These are phyloP conservation scores for Rhizopogon vulgaris DNA, from an alignment of 768 basidiomycete species.

Conservation along the genomic window DNA sequence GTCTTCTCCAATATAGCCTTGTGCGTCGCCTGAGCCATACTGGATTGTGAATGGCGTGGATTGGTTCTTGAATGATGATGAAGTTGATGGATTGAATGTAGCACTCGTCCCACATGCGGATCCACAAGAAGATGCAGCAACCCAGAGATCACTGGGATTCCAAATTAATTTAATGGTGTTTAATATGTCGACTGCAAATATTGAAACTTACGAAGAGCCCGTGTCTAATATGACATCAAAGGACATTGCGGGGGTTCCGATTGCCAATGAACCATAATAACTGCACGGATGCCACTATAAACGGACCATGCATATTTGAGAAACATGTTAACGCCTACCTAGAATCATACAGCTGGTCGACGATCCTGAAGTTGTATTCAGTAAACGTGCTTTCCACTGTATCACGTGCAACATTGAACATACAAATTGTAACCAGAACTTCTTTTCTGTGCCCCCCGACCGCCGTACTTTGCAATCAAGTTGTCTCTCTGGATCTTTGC, in stretches of 20 bases:
- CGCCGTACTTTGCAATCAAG: slow-evolving; percentile 42
- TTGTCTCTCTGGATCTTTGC: slow-evolving; percentile 41
- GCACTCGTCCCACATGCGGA: slow-evolving; percentile 23
- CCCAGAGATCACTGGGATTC: slow-evolving; percentile 48
- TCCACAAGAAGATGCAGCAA: slow-evolving; percentile 31
- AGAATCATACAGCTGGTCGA: slow-evolving; percentile 62
- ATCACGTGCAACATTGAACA: slow-evolving; percentile 10
- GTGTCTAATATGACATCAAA: slow-evolving; percentile 51
- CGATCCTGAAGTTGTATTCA: slow-evolving; percentile 35
- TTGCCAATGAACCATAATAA: slow-evolving; percentile 33
- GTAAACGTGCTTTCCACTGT: slow-evolving; percentile 4
- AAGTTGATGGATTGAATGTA: slow-evolving; percentile 29
- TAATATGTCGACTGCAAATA: background rate
- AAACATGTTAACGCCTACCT: slow-evolving; percentile 32
- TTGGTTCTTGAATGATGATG: slow-evolving; percentile 31
- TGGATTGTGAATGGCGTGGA: slow-evolving; percentile 32
- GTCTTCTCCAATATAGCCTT: slow-evolving; percentile 40
- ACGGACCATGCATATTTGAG: background rate
- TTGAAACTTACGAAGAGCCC: slow-evolving; percentile 30
- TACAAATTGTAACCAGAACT: slow-evolving; percentile 48
- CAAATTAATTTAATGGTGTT: background rate
- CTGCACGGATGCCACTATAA: slow-evolving; percentile 9
- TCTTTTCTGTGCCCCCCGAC: slow-evolving; percentile 28
- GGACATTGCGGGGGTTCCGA: slow-evolving; percentile 41
- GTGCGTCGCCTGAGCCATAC: slow-evolving; percentile 45